Evolutionary conservation across 2,329 filamentous ascomycete genomes (phyloP), one percentile per base, ranked within the genome.

Genomic region (Cordyceps tenuipes): DNA sequence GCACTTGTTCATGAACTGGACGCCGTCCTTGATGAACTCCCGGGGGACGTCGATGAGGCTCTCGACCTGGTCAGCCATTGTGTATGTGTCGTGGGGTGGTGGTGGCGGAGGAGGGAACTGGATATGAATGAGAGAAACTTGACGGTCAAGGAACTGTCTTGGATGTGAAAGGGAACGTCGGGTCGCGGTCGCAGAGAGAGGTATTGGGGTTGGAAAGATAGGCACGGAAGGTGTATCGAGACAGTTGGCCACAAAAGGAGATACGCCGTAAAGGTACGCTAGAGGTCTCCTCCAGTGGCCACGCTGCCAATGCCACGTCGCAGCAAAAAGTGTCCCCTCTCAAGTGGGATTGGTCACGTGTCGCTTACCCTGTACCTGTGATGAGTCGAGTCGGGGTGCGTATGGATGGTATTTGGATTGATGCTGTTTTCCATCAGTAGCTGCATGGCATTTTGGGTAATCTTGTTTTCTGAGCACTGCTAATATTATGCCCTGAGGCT

Each of bases 11-110:
- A 85, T 75, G 75, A 86, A 86, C 66, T 84, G 82, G 62, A 82
- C 53, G 29, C 61, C 61, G 21, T 62, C 61, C 61, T 59, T 62
- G 61, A 62, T 41, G 48, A 88, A 88, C 74, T 87, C 83, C 71
- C 78, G 77, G 67, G 85, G 85, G 71, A 85, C 80, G 66, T 90
- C 87, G 70, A 88, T 81, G 68, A 90, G 76, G 71, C 89, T 85
- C 73, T 88, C 84, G 68, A 89, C 61, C 15, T 50, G 31, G 51
- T 62, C 54, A 39, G 62, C 52, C 61, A 62, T 63, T 43, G 46
- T 55, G 26, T 21, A 63, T 62, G 63, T 62, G 61, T 61, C 19
- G 9, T 39, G 43, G 43, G 59, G 55, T 53, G 63, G 61, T 60
- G 29, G 29, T n/a, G 48, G 31, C n/a, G 31, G 12, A 51, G 43